These are phyloP conservation scores for Gynochthodes officinalis DNA, from an alignment of 257 asterid species.

Conservation along the genomic window DNA sequence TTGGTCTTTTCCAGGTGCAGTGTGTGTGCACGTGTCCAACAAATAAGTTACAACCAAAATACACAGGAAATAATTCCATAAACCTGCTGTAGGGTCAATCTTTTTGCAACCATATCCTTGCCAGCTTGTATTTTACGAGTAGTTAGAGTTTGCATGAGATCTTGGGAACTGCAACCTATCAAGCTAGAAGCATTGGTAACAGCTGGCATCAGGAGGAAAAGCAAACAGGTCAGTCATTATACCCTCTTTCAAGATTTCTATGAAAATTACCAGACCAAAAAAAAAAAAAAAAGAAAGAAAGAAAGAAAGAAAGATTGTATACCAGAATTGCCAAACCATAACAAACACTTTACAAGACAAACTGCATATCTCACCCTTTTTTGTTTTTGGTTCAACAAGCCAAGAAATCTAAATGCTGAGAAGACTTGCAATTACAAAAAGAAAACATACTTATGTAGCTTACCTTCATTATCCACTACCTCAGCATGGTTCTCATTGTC, in stretches of 20 bases:
- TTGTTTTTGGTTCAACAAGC: neutral
- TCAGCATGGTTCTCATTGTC: slow-evolving; percentile 69
- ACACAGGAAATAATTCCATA: neutral
- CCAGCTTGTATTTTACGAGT: slow-evolving; percentile 64
- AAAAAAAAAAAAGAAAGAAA: no score
- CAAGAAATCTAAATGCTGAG: neutral
- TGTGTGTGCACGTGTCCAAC: slow-evolving; percentile 16
- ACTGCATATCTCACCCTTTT: neutral
- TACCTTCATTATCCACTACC: slow-evolving; percentile 82
- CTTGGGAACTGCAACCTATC: slow-evolving; percentile 74
- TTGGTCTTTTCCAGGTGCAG: neutral
- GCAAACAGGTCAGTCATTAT: slow-evolving; percentile 20
- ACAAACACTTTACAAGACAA: neutral
- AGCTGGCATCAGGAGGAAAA: slow-evolving; percentile 49
- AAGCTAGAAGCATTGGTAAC: slow-evolving; percentile 66
- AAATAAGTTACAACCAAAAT: neutral
- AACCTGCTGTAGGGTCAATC: slow-evolving; percentile 76
- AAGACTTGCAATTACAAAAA: slow-evolving; percentile 5
- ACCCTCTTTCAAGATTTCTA: slow-evolving; percentile 6
- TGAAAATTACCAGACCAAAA: neutral
- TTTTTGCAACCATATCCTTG: slow-evolving; percentile 53
- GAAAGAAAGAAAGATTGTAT: neutral
- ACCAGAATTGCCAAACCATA: slow-evolving; percentile 3
- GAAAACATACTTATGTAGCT: slow-evolving; percentile 13
- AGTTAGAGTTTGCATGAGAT: slow-evolving; percentile 69